Conservation (phyloP, 495 filamentous ascomycete species). For the Penicillium mononematosum region DNA sequence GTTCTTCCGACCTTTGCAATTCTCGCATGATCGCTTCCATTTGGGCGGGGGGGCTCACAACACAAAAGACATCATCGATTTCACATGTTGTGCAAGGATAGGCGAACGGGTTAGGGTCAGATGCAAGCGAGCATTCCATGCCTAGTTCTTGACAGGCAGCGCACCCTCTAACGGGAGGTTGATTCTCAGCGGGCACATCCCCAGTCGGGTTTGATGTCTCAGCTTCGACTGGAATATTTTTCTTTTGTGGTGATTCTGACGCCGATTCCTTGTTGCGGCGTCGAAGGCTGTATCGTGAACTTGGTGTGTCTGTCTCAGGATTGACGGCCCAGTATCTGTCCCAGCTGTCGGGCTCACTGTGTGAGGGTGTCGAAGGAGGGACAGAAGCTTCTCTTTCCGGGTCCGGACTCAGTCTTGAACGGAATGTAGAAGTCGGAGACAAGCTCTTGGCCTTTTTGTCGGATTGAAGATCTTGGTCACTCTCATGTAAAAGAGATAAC, state of each 20-base stretch:
- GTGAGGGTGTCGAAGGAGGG: neutral
- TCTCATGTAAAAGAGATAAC: neutral
- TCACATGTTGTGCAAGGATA: conserved; percentile 8
- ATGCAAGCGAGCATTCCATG: neutral
- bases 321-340: conserved; percentile 3
- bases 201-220: neutral
- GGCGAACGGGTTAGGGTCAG: neutral
- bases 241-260: neutral
- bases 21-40: conserved; percentile 10
- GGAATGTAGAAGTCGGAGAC: neutral
- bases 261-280: neutral
- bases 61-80: neutral
- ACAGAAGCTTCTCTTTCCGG: neutral
- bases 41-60: conserved; percentile 4
- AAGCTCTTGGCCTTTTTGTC: neutral
- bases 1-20: neutral
- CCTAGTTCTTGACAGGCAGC: neutral
- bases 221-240: neutral
- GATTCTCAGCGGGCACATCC: neutral
- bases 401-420: neutral
- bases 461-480: neutral
- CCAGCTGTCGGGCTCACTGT: conserved; percentile 6
- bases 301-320: neutral
- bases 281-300: conserved; percentile 4
- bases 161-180: neutral